Evolutionary conservation across 164 flowering plant genomes (phyloP).

Genomic region (Magnolia officinalis): DNA sequence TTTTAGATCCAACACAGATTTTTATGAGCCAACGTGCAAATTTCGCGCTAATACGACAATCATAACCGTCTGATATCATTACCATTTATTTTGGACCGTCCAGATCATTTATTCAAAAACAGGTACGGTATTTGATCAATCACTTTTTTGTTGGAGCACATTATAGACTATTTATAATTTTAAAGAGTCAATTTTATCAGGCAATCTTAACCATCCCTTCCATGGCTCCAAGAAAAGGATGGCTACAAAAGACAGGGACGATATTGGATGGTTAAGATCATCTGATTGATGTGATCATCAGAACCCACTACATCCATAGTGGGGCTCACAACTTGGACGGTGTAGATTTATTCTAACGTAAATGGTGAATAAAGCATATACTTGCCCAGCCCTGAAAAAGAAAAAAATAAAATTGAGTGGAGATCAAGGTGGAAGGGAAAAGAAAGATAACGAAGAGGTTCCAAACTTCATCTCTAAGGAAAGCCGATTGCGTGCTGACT

Average conservation of each 20-base stretch:
- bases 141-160: background rate
- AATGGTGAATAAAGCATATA: background rate
- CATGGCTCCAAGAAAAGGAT: background rate
- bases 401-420: background rate
- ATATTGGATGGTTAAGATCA: constrained; percentile 10
- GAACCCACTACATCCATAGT: background rate
- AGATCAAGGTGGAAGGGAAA: background rate
- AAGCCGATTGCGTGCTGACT: no score
- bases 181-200: background rate
- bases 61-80: no score
- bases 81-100: no score
- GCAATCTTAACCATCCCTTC: no score
- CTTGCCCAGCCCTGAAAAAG: background rate
- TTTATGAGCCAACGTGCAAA: no score
- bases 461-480: constrained; percentile 32
- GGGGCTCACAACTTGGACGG: background rate
- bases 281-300: background rate
- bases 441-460: background rate
- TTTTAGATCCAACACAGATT: no score
- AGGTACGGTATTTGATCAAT: no score
- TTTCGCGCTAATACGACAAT: no score
- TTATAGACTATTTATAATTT: background rate
- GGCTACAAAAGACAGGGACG: constrained; percentile 10
- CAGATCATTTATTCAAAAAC: no score
- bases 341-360: background rate